Evolutionary conservation across 768 basidiomycete species (phyloP), one percentile per base, ranked within the genome.

Genomic region (Asterophora lycoperdoides): DNA sequence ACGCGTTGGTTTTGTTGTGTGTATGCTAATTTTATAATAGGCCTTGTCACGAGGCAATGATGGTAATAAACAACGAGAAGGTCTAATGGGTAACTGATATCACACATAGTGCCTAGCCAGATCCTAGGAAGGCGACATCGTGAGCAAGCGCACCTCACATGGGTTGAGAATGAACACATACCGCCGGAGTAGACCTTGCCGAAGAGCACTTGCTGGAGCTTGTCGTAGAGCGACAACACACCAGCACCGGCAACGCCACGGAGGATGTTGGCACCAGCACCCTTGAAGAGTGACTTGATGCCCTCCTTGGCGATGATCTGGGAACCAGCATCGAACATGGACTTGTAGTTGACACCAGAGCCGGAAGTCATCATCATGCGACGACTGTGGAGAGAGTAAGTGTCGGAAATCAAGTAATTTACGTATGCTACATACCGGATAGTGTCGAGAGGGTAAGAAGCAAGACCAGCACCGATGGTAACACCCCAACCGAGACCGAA

Each of bases 281-380:
- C 94, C 86, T 97, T 96, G 87, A 98, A 97, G 66, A 98, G 81
- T 8, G 95, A 97, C 72, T 86, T 89, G 51, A 77, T 71, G 63
- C 96, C 96, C 77, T 99, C 96, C 80, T 95, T 95, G 66, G 84
- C 84, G 61, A 97, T 64, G 66, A 99, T 97, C 74, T 72, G 92
- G 26, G 87, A 80, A 53, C 84, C 92, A 65, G 94, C 94, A 64
- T 98, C 94, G 70, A 95, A 87, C 93, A 97, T 97, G 60, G 89
- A 91, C 81, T 94, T 95, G 86, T 98, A 98, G 85, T 97, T 93
- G 53, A 87, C 83, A 62, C 81, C 81, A 62, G 83, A 86, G 61
- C 95, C 96, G 18, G 95, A 97, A 32, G 96, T 98, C 95, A 98
- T 98, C 96, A 99, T 99, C 96, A 99, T 99, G 61, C 96, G 93